Evolutionary conservation across 805 yeast genomes (phyloP), one percentile per base, ranked within the genome.

Genomic region (Kuraishia floccosa): DNA sequence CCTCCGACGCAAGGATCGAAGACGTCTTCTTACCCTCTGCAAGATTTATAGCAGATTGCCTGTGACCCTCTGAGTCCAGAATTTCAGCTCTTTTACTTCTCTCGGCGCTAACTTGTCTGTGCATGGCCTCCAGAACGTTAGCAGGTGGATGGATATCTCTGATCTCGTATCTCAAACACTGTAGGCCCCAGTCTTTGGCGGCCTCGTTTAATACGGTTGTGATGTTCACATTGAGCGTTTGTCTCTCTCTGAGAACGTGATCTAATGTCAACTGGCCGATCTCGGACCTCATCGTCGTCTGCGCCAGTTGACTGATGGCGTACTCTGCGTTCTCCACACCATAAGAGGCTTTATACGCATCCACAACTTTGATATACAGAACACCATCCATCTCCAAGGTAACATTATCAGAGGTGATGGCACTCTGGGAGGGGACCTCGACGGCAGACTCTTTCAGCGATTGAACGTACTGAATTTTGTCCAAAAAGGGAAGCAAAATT

Each of bases 251-350:
- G 41, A 83, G 62, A 12, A 82, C 93, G 28, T 76, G 72, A 50
- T 84, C 94, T 43, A 83, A 65, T 3, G 86, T 65, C 60, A 83
- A 59, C 40, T 81, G 83, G 30, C 94, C 94, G 46, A 83, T 83
- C 52, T 83, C 94, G 1, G 85, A 75, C 45, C 94, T 65, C 94
- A 83, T 83, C 10, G 94, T 81, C 8, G 94, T 84, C 52, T 83
- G 94, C 0, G 94, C 94, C 40, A 84, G 65, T 54, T 84, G 94
- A 25, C 80, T 64, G 33, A 84, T 74, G 24, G 94, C 94, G 50
- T 79, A 84, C 47, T 77, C 83, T 30, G 86, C 84, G 46, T 83
- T 87, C 47, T 84, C 94, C 13, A 83, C 93, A 10, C 93, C 93
- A 44, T 83, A 83, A 27, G 83, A 71, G 3, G 94, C 94, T 58